Evolutionary conservation across 805 yeast species (phyloP).

Genomic region (Hanseniaspora lachancei): DNA sequence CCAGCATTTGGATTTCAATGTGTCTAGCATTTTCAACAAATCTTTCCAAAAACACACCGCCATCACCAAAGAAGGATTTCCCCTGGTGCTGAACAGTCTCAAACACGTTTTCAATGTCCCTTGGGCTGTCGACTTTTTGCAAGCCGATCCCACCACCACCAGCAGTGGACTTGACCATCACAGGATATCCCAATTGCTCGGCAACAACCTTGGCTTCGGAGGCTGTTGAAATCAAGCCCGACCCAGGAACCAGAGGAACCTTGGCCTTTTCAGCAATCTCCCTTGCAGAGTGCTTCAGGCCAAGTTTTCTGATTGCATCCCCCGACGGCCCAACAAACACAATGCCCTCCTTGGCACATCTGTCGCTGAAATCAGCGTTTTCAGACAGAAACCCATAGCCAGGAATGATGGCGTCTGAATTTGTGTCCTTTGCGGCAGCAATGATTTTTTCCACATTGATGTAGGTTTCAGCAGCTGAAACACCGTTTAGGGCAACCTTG

Average conservation of each 20-base stretch:
- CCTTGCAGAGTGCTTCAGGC: conserved; percentile 93
- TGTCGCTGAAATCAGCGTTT: conserved; percentile 89
- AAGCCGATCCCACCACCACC: conserved; percentile 99
- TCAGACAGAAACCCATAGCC: conserved; percentile 96
- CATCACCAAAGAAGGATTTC: conserved; percentile 78
- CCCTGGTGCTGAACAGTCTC: conserved; percentile 92
- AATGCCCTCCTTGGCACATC: conserved; percentile 69
- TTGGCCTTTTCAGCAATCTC: conserved; percentile 83
- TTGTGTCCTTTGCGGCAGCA: conserved; percentile 67
- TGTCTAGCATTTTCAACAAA: conserved; percentile 92
- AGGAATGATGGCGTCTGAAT: conserved; percentile 92
- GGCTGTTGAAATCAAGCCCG: conserved; percentile 61
- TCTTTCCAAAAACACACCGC: conserved; percentile 89
- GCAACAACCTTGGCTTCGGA: conserved; percentile 70
- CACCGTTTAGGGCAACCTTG: conserved; percentile 66
- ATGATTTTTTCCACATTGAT: conserved; percentile 74
- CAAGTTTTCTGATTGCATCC: conserved; percentile 78
- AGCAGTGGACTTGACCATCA: conserved; percentile 94
- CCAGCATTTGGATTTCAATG: conserved; percentile 91
- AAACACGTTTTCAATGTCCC: conserved; percentile 72
- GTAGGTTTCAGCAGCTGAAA: conserved; percentile 82
- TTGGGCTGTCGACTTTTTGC: conserved; percentile 77
- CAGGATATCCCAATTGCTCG: conserved; percentile 63
- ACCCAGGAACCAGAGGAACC: conserved; percentile 96
- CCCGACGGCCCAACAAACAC: conserved; percentile 96